Evolutionary conservation across 805 yeast genomes (phyloP), one percentile per base, ranked within the genome.

Genomic region (Candida nitratophila): DNA sequence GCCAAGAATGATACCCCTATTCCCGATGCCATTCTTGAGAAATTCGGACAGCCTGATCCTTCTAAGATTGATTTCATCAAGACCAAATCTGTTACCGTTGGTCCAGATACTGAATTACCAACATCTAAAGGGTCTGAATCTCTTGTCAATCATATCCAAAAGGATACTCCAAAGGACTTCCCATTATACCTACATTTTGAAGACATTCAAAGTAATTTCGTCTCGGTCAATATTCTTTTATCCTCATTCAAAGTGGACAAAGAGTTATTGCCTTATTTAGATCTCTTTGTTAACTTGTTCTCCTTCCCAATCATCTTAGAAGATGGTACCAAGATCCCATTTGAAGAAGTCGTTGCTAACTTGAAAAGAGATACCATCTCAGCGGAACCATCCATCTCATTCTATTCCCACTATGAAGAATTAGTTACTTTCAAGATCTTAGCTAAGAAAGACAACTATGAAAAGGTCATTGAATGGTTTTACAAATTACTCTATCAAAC

Each of bases 111-210:
- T 17, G 65, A 68, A 22, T 52, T 64, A 11, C 56, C 54, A 10
- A 60, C 63, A 36, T 63, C 63, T 24, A 14, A 47, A 37, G 64
- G 63, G 10, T 6, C 27, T 26, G 17, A 47, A 5, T 10, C 46
- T 1, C 44, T 52, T 7, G 55, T 55, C 21, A 41, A 53, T 38
- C 43, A 51, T 15, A 47, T 49, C 36, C 42, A 47, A 9, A 24
- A 42, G 7, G 68, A 63, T 45, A 53, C 58, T 1, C 80, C 83
- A 26, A 42, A 52, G 1, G 68, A 73, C 41, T 71, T 83, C 48
- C 88, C 90, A 4, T 61, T 90, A 33, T 81, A 79, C 48, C 59
- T 90, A 42, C 93, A 88, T 57, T 73, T 85, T 52, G 97, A 93
- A 61, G 77, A 83, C 50, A 83, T 77, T 56, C 75, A 81, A 44